Percentiles rank a stretch among this genome's conserved stretches.
These are phyloP conservation scores for Plasmodium knowlesi DNA, from an alignment of 169 alveolate genomes.

Conservation along the genomic window DNA sequence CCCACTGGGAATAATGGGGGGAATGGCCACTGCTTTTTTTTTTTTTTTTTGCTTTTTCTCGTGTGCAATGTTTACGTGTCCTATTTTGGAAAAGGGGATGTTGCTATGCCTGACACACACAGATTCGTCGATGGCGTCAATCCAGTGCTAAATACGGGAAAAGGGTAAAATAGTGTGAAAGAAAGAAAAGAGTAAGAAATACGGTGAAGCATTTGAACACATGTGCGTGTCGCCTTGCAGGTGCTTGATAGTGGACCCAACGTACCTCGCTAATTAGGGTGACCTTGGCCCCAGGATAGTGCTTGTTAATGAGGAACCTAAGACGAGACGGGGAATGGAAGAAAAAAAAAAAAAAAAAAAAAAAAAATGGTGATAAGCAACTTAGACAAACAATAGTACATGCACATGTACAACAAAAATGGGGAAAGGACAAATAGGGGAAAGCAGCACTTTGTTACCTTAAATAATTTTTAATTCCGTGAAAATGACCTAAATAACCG, in stretches of 20 bases:
- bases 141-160: slow-evolving; percentile 44
- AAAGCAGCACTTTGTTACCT: slow-evolving; percentile 12
- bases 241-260: neutral
- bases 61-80: slow-evolving; percentile 5
- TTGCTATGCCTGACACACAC: slow-evolving; percentile 64
- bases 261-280: slow-evolving; percentile 71
- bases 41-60: neutral
- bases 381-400: neutral
- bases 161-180: neutral
- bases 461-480: slow-evolving; percentile 53
- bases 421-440: neutral
- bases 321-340: neutral
- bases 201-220: neutral
- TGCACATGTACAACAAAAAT: no score
- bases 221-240: neutral
- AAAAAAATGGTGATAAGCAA: neutral
- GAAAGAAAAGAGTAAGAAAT: neutral
- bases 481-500: slow-evolving; percentile 73
- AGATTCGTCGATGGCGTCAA: slow-evolving; percentile 51
- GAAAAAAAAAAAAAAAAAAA: neutral
- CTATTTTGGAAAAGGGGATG: slow-evolving; percentile 64
- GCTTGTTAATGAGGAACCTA: slow-evolving; percentile 57
- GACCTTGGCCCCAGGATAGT: slow-evolving; percentile 68
- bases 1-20: neutral
- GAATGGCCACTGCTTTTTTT: neutral